A percentile compares a stretch with the other conserved stretches of the same genome.
These are phyloP conservation scores for Sporormia fimetaria DNA, from an alignment of 495 filamentous ascomycete species.

Conservation along the genomic window DNA sequence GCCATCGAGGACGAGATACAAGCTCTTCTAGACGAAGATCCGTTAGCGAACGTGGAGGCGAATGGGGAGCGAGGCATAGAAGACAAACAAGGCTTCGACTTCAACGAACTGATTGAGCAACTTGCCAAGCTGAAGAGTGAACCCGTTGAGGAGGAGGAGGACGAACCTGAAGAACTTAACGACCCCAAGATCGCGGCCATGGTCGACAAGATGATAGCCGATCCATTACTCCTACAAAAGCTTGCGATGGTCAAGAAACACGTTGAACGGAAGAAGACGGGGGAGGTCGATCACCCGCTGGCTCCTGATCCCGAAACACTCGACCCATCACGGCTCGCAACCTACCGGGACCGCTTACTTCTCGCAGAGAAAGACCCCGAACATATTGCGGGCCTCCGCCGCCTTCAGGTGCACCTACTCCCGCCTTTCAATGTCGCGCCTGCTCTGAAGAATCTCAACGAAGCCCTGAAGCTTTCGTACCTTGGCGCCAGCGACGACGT, in stretches of 20 bases:
- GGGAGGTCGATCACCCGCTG: neutral
- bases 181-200: constrained; percentile 10
- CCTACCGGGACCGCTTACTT: constrained; percentile 5
- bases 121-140: neutral
- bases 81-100: neutral
- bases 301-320: constrained; percentile 17
- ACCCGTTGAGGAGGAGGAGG: neutral
- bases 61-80: neutral
- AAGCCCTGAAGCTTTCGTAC: constrained; percentile 19
- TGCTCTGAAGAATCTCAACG: constrained; percentile 7
- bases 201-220: constrained; percentile 18
- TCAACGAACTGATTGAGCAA: constrained; percentile 3
- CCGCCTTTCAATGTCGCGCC: constrained; percentile 15
- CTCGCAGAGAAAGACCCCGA: constrained; percentile 18
- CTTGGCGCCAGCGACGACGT: constrained; percentile 20
- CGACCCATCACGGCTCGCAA: neutral
- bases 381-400: constrained; percentile 13
- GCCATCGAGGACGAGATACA: neutral
- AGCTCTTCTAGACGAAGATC: neutral
- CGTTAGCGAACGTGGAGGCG: too few relatives aligned
- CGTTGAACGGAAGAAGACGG: neutral
- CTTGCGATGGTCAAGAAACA: constrained; percentile 3
- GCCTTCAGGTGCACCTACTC: constrained; percentile 15
- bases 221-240: constrained; percentile 16
- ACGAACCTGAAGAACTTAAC: neutral